phyloP scores from a whole-genome alignment of 108 stramenopile species.

The Stephanodiscus minutulus region DNA sequence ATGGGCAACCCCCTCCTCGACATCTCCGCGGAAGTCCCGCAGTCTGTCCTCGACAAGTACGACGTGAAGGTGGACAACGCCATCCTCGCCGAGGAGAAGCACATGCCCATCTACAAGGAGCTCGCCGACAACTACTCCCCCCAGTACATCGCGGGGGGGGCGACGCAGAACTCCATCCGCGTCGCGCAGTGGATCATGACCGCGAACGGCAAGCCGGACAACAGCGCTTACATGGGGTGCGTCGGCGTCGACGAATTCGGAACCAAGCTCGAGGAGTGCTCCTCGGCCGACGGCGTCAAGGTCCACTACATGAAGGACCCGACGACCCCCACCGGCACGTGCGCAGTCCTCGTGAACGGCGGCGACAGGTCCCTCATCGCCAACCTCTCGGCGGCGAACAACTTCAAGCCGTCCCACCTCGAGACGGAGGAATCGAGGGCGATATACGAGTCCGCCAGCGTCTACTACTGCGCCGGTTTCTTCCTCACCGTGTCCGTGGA shows the following conservation, averaged over 20 bases:
- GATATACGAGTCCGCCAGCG: slow-evolving; percentile 80
- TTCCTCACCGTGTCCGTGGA: slow-evolving; percentile 98
- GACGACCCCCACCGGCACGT: slow-evolving; percentile 96
- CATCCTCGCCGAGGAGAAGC: slow-evolving; percentile 99
- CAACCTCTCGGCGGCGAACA: slow-evolving; percentile 98
- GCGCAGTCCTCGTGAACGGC: slow-evolving; percentile 95
- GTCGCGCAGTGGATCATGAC: slow-evolving; percentile 98
- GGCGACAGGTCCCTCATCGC: slow-evolving; percentile 96
- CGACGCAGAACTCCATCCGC: slow-evolving; percentile 99
- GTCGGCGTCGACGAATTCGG: slow-evolving; percentile 94
- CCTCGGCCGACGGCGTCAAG: slow-evolving; percentile 91
- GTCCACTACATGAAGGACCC: slow-evolving; percentile 96
- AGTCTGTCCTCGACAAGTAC: slow-evolving; percentile 95
- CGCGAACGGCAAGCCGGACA: slow-evolving; percentile 54
- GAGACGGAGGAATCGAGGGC: slow-evolving; percentile 92
- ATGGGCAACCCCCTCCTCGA: slow-evolving; percentile 99
- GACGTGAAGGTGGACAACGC: slow-evolving; percentile 93
- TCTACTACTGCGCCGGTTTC: slow-evolving; percentile 98
- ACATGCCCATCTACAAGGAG: slow-evolving; percentile 92
- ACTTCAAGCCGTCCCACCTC: slow-evolving; percentile 93
- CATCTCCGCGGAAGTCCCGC: slow-evolving; percentile 93
- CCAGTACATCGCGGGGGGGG: slow-evolving; percentile 98
- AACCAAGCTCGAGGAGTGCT: slow-evolving; percentile 82
- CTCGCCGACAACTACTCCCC: slow-evolving; percentile 84
- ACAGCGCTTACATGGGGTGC: slow-evolving; percentile 92